Evolutionary conservation across 2,329 filamentous ascomycete species (phyloP).

Genomic region (Fusarium sp.): DNA sequence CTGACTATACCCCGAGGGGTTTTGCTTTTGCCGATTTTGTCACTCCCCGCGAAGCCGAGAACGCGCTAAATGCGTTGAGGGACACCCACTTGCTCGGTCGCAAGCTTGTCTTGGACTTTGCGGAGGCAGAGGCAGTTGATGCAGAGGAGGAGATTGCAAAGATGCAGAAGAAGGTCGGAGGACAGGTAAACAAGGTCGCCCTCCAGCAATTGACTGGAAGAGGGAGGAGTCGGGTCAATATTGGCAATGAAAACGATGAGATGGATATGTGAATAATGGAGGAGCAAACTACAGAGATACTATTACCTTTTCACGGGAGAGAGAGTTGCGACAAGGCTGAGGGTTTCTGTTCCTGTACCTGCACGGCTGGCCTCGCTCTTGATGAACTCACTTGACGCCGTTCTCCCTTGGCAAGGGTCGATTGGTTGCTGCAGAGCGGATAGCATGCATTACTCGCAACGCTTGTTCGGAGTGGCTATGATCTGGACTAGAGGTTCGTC

Average conservation of each 20-base stretch:
- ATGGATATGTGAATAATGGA: slow-evolving; percentile 50
- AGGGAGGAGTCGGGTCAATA: slow-evolving; percentile 88
- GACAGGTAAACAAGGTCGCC: slow-evolving; percentile 90
- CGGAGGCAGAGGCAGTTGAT: slow-evolving; percentile 87
- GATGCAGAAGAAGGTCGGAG: slow-evolving; percentile 95
- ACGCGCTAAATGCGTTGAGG: slow-evolving; percentile 88
- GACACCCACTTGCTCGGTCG: slow-evolving; percentile 95
- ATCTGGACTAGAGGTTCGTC: slow-evolving; percentile 35
- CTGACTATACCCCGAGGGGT: slow-evolving; percentile 86
- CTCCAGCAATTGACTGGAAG: slow-evolving; percentile 87
- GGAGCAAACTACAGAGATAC: slow-evolving; percentile 33
- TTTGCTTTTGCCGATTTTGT: slow-evolving; percentile 98
- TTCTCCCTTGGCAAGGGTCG: slow-evolving; percentile 46
- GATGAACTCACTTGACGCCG: slow-evolving; percentile 16
- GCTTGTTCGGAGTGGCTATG: slow-evolving; percentile 32
- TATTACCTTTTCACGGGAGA: slow-evolving; percentile 19
- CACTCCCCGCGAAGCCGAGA: slow-evolving; percentile 87
- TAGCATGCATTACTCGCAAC: slow-evolving; percentile 28
- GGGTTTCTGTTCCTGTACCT: slow-evolving; percentile 28
- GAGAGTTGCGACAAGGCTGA: slow-evolving; percentile 42
- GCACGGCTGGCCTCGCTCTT: slow-evolving; percentile 20
- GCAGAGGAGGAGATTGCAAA: slow-evolving; percentile 95
- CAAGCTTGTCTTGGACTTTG: slow-evolving; percentile 90
- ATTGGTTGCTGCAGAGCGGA: slow-evolving; percentile 30
- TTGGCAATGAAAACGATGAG: slow-evolving; percentile 77